Evolutionary conservation across 495 filamentous ascomycete genomes (phyloP), one percentile per base, ranked within the genome.

Genomic region (Hypomontagnella submonticulosa): DNA sequence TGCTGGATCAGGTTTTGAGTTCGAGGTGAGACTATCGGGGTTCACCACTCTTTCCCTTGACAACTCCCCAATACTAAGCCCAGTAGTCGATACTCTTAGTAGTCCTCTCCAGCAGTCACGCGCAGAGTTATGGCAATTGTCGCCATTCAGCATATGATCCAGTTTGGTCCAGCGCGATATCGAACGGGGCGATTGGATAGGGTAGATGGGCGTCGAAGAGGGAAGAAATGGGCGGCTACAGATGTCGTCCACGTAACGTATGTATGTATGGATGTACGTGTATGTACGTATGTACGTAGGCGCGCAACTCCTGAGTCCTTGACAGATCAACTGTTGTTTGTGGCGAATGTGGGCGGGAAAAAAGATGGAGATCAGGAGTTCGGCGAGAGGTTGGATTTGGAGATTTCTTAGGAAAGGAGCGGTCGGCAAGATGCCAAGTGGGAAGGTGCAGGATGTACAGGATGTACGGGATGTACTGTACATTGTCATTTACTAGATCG

Each of bases 251-350:
- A 57, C 36, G 44, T 27, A 27, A 27, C 23, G 23, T 27, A 2
- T 6, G 18, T 27, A 58, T 30, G 56, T 50, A 48, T 38, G 4
- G 18, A 11, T 18, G 16, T 53, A 56, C 50, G 53, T 57, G 56
- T 60, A 69, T 32, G 43, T 60, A 61, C n/a, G 46, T 49, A 10
- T 32, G 23, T n/a, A 27, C n/a, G 44, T 50, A 60, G 34, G 65
- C 67, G 62, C 61, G 59, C 60, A 68, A 54, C 59, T 64, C 60
- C 54, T 64, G n/a, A n/a, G n/a, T n/a, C n/a, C n/a, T n/a, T n/a
- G 66, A 63, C 66, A 62, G 67, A 62, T 61, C 52, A 50, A 65
- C 57, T 58, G 57, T 62, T 61, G 53, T 54, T 66, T 70, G 61
- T 70, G 67, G 57, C 67, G 57, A 66, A 54, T 37, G 34, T 32